phyloP scores from a whole-genome alignment of 768 basidiomycete species.

The Pleurotus djamor region DNA sequence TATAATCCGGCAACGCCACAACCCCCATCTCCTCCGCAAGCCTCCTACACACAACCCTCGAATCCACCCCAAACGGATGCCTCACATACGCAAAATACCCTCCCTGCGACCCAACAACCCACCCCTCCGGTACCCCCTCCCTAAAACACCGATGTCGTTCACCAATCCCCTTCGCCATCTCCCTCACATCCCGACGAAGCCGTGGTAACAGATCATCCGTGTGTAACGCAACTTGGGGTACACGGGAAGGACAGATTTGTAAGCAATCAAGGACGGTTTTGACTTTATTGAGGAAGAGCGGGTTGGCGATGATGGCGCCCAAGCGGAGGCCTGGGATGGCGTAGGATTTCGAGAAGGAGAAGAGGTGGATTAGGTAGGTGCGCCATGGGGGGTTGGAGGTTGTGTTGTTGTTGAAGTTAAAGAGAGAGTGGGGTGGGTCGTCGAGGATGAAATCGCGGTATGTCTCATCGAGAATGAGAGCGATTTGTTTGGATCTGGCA shows the following conservation, averaged over 20 bases:
- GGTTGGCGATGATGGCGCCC: slow-evolving; percentile 66
- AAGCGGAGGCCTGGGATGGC: slow-evolving; percentile 82
- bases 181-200: slow-evolving; percentile 51
- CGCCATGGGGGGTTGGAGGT: slow-evolving; percentile 48
- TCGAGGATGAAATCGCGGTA: slow-evolving; percentile 77
- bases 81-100: slow-evolving; percentile 80
- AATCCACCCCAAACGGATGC: slow-evolving; percentile 54
- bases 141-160: slow-evolving; percentile 58
- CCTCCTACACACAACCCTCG: slow-evolving; percentile 52
- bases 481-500: slow-evolving; percentile 49
- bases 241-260: slow-evolving; percentile 77
- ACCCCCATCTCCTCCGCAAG: slow-evolving; percentile 66
- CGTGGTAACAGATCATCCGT: slow-evolving; percentile 41
- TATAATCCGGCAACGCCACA: slow-evolving; percentile 60
- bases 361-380: slow-evolving; percentile 60
- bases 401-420: slow-evolving; percentile 22
- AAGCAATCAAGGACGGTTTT: slow-evolving; percentile 70
- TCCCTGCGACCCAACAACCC: slow-evolving; percentile 64
- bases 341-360: slow-evolving; percentile 82
- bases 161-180: slow-evolving; percentile 45
- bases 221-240: slow-evolving; percentile 66
- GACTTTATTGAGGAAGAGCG: slow-evolving; percentile 42
- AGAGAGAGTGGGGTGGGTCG: slow-evolving; percentile 51
- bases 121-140: slow-evolving; percentile 41
- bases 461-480: slow-evolving; percentile 84